Conservation (phyloP, 495 filamentous ascomycete species). For the Annulohypoxylon nitens region DNA sequence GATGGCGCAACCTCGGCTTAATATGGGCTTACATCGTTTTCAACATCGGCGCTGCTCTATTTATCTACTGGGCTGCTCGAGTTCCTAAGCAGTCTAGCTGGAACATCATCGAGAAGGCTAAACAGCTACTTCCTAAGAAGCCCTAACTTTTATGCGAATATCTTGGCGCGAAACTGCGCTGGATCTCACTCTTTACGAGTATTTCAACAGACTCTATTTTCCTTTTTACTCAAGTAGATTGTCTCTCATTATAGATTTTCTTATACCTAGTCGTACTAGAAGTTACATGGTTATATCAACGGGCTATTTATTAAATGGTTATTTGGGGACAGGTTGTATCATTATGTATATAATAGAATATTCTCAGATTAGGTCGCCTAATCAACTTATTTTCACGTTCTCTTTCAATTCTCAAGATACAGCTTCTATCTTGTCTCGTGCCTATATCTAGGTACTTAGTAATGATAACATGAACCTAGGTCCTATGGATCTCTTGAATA, state of each 20-base stretch:
- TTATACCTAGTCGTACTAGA: neutral
- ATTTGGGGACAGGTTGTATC: neutral
- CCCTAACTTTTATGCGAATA: neutral
- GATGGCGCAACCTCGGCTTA: slow-evolving; percentile 57
- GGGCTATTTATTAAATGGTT: neutral
- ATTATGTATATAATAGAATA: neutral
- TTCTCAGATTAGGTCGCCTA: neutral
- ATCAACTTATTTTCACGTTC: neutral
- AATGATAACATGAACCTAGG: too few species aligned
- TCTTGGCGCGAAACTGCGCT: neutral
- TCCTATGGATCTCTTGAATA: too few species aligned
- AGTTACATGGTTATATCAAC: neutral
- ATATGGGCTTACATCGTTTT: slow-evolving; percentile 71
- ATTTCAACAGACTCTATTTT: neutral
- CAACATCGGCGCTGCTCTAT: slow-evolving; percentile 70
- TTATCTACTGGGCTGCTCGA: slow-evolving; percentile 75
- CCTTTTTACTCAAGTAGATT: neutral
- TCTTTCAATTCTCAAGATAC: neutral
- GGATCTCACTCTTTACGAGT: neutral
- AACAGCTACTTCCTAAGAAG: neutral
- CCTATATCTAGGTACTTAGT: too few species aligned
- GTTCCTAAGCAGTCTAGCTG: slow-evolving; percentile 54
- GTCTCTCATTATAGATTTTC: neutral
- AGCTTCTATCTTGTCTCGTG: too few species aligned
- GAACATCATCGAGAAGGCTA: neutral